Base-by-base conservation (phyloP, 2,329 filamentous ascomycete genomes). In the Helotiales sp. region DNA sequence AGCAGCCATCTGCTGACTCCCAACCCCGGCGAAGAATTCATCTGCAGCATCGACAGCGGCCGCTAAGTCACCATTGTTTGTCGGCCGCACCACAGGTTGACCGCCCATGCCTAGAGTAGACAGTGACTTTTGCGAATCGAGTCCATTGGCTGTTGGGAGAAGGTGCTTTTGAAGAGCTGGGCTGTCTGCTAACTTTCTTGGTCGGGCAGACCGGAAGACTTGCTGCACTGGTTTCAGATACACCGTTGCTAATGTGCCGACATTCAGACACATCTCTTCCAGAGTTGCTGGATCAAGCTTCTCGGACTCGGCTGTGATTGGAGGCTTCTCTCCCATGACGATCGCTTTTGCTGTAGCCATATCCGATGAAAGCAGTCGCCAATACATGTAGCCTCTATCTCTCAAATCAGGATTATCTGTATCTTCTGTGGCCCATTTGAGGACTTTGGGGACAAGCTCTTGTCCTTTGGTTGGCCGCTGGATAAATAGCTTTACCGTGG, bases 341-440 rank as follows among this genome's bases (percentile, higher is more conserved):
- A 99, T 85, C 61, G 86, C 80, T 71, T 90, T 95, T 1, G 95
- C 95, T 0, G 89, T 85, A 50, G 88, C 86, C 66, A 96, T 93
- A 72, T 97, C 93, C 0, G 92, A 96, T 1, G 92, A 96, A 1
- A 99, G 81, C 13, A 99, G 82, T 4, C 95, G 90, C 95, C 95
- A 99, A 79, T 99, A 99, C 93, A 99, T 98, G 78, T 97, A 99
- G 0, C 95, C 95, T 67, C 95, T 82, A 73, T 99, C 95, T 63
- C 95, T 87, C 27, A 99, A 84, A 74, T 99, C 95, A 0, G 95
- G 95, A 73, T 99, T 97, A 71, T 99, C 95, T n/a, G 93, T 98
- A 73, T 98, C 95, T 73, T 98, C 95, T 0, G 95, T 99, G 4
- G 95, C 96, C 93, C 95, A 98, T 75, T 98, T 98, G 51, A 99